phyloP scores from a whole-genome alignment of 176 grass and related monocot species.

The Carex cristatella region DNA sequence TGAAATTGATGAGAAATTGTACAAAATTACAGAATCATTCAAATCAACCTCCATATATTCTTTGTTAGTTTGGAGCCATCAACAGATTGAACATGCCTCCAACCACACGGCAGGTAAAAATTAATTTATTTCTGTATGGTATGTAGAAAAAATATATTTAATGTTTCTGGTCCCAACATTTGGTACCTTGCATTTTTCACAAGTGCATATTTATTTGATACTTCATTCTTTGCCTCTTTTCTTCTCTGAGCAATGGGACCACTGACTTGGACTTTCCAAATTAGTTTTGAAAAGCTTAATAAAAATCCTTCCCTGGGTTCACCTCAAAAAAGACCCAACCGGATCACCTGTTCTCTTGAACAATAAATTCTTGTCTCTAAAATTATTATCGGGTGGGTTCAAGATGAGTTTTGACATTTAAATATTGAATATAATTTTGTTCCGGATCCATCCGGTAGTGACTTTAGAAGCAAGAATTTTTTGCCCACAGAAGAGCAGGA shows the following conservation, averaged over 20 bases:
- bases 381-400: too few relatives aligned
- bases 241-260: neutral
- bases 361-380: too few relatives aligned
- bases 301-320: too few relatives aligned
- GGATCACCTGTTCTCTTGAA: too few relatives aligned
- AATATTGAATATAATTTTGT: too few relatives aligned
- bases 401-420: too few relatives aligned
- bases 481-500: too few relatives aligned
- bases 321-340: too few relatives aligned
- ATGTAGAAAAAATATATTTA: neutral
- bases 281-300: too few relatives aligned
- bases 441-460: too few relatives aligned
- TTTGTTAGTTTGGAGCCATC: neutral
- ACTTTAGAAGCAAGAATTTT: too few relatives aligned
- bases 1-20: neutral
- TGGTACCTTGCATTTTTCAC: constrained; percentile 5
- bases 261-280: too few relatives aligned
- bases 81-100: neutral
- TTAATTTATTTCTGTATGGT: neutral
- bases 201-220: neutral
- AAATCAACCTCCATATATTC: neutral
- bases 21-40: neutral
- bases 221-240: constrained; percentile 9
- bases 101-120: neutral
- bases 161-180: neutral